Evolutionary conservation across 306 rosid genomes (phyloP), one percentile per base, ranked within the genome.

Genomic region (Dicorynia guianensis): DNA sequence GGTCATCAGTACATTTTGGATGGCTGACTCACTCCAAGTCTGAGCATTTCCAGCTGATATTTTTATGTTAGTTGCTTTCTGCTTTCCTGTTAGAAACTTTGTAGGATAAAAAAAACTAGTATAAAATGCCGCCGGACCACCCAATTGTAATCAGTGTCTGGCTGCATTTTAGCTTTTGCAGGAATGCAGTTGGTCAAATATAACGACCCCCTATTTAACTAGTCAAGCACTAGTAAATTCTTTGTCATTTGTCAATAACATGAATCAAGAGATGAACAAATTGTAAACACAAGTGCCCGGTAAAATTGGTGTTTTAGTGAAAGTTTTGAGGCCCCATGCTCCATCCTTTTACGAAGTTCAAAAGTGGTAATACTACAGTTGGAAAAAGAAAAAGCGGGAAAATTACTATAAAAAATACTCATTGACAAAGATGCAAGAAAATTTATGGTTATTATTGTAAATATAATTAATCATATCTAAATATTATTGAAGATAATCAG

Each of bases 21-120:
- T 33, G 36, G 36, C 38, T 38, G 48, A 19, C 33, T 76, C 38
- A 34, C 74, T 38, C 8, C 43, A 42, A 13, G 18, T 40, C 18
- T 42, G n/a, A n/a, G 47, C 61, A 56, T 52, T 56, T 56, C 5
- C 42, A 54, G 39, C 73, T 11, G 10, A 75, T 65, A n/a, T 54
- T 11, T 55, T 42, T 64, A 47, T 3, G 15, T 44, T 30, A 18
- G 30, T 25, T 25, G 30, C 30, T 56, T 53, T 64, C 36, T 66
- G 11, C 43, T 65, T 66, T 25, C 30, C 30, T 25, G 30, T 25
- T 2, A 25, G 30, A 25, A 25, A 25, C 30, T 25, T 25, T 25
- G 30, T 25, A 25, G 30, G 30, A 25, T 25, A 25, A 25, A 25
- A 25, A 1, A 25, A 25, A 25, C 30, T 25, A 25, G 30, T n/a